Base-by-base conservation (phyloP, 116 monocot genomes). In the Posidonia oceanica region DNA sequence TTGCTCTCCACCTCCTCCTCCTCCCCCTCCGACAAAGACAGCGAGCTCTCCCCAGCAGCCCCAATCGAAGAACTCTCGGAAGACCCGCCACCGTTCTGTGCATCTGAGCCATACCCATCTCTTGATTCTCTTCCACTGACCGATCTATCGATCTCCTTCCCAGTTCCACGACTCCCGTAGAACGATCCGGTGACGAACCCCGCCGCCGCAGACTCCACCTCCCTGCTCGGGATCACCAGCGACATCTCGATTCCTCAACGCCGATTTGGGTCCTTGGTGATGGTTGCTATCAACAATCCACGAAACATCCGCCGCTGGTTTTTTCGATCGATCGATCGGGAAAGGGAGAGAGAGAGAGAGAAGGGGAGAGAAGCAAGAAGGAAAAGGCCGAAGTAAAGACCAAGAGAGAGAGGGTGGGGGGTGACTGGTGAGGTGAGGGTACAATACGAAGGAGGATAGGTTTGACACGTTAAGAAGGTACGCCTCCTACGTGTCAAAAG, bases 61-160 rank as follows among this genome's bases (percentile, higher is more conserved):
- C 82, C 88, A 65, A 83, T 83, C 2, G 85, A 89, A 29, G 76
- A 76, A 15, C 74, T 83, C 66, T 76, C 78, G 5, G 85, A 83
- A 4, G 75, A 40, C 13, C 14, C 22, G 38, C 36, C 57, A 37
- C 17, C 56, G 51, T 23, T 17, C 20, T 71, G 12, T 59, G 13
- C 60, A 39, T 56, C 57, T 14, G 17, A n/a, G n/a, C 65, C 61
- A 6, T 18, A 15, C n/a, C 65, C 5, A 81, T 17, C 71, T 1
- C 40, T 59, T 14, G 3, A 14, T 16, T 63, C 55, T 54, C 36
- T 36, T 7, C 74, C 66, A 12, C 63, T 52, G 48, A 48, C 7
- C 44, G 48, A 48, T 10, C 48, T 7, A 52, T 61, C 52, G 48
- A 21, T 37, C 72, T 36, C 37, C 52, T 3, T 61, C 61, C 36